Base-by-base conservation (phyloP, 2,329 filamentous ascomycete species). In the Ascochyta rabiei region DNA sequence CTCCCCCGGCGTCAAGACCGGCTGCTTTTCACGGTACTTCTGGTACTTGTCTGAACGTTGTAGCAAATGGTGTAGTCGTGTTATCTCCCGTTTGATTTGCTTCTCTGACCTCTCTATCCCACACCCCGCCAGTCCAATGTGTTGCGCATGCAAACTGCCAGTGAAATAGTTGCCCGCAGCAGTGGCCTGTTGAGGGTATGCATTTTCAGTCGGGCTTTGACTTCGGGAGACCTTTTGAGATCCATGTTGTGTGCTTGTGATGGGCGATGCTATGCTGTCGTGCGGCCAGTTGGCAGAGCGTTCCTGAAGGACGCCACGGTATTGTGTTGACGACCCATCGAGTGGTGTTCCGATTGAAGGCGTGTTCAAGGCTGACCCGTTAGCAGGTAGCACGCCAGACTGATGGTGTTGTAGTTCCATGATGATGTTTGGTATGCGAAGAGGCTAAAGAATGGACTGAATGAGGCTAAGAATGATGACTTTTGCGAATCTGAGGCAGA, bases 21-120 rank as follows among this genome's bases (percentile, higher is more conserved):
- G 71, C 52, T 80, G 77, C 16, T 76, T 71, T 24, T 72, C 67
- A 13, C 80, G 72, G 61, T 81, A 82, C 61, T 79, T 80, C 48
- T 69, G 71, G 56, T 81, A 81, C 34, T 70, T 70, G 8, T 78
- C 75, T 16, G 73, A 79, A 26, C 60, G 61, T 19, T 63, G 52
- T 18, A 76, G 57, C 34, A 68, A 45, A n/a, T 51, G 48, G 56
- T 67, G 67, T n/a, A 77, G 48, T 37, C 60, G 63, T 33, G 59
- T 62, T n/a, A 64, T 62, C 39, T 74, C 64, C 34, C 59, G 52
- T 18, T 67, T 60, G 47, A 74, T 66, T 41, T 72, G 64, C 8
- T 62, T 64, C 38, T 74, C 69, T 0, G 65, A 60, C 42, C 64
- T 69, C 46, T 69, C 69, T 13, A 61, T 49, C 15, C 57, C 53